Evolutionary conservation across 78 protist species (phyloP).

Genomic region (Ministeria vibrans): DNA sequence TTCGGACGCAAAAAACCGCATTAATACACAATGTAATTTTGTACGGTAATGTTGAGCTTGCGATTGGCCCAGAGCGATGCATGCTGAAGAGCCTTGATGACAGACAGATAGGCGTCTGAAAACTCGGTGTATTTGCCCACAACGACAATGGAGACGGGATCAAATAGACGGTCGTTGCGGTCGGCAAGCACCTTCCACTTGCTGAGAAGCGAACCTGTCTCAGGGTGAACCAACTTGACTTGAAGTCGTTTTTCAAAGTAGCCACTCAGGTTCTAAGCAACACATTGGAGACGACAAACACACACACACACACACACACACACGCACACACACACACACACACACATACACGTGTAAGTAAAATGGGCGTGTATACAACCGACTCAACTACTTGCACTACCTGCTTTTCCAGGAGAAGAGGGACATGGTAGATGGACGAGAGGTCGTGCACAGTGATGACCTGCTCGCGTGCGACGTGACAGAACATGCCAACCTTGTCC

Average conservation of each 20-base stretch:
- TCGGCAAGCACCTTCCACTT: constrained; percentile 16
- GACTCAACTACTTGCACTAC: not conserved
- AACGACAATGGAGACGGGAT: constrained; percentile 44
- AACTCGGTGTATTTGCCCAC: constrained; percentile 92
- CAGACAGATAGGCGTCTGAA: constrained; percentile 81
- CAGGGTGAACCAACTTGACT: too few relatives aligned
- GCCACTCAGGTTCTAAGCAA: too few relatives aligned
- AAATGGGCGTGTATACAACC: not conserved
- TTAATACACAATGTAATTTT: not conserved
- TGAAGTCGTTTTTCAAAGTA: too few relatives aligned
- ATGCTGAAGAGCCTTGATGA: constrained; percentile 79
- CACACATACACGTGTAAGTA: not conserved
- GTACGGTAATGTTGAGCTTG: constrained; percentile 25
- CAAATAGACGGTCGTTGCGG: constrained; percentile 11
- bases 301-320: not conserved
- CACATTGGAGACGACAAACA: too few relatives aligned
- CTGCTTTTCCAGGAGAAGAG: constrained; percentile 60
- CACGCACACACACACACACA: not conserved
- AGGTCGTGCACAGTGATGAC: constrained; percentile 79
- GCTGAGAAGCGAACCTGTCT: too few relatives aligned
- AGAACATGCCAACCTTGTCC: constrained; percentile 75
- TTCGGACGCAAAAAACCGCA: not conserved
- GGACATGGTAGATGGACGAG: constrained; percentile 81
- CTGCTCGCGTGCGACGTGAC: constrained; percentile 74
- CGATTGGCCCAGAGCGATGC: constrained; percentile 52